Percentiles rank a stretch among this genome's conserved stretches.
Conservation (phyloP, 2,329 filamentous ascomycete species). For the Aspergillus melleus region DNA sequence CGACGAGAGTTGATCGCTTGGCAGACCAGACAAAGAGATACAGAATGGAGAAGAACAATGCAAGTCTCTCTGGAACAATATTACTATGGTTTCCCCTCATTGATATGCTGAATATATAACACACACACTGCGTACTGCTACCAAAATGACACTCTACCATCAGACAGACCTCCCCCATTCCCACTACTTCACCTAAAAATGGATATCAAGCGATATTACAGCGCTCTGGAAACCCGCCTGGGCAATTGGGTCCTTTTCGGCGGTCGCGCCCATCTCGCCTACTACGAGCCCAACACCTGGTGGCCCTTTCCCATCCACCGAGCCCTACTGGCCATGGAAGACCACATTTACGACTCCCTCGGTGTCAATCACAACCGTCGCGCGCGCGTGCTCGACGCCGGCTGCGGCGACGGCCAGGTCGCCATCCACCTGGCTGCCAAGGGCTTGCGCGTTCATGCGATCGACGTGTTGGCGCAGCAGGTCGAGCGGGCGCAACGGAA, state of each 20-base stretch:
- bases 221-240: slow-evolving; percentile 9
- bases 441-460: slow-evolving; percentile 44
- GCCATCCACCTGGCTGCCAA: slow-evolving; percentile 49
- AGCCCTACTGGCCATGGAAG: slow-evolving; percentile 52
- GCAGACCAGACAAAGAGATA: no score
- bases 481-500: slow-evolving; percentile 39
- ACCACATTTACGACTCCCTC: slow-evolving; percentile 44
- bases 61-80: background rate
- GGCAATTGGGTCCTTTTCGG: slow-evolving; percentile 41
- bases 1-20: no score
- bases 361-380: slow-evolving; percentile 32
- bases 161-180: background rate
- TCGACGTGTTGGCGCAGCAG: slow-evolving; percentile 53
- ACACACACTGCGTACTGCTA: no score
- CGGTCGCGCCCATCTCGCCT: slow-evolving; percentile 52
- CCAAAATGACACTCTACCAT: background rate
- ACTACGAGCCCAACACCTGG: slow-evolving; percentile 45
- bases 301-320: slow-evolving; percentile 50
- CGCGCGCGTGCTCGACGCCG: slow-evolving; percentile 51
- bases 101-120: no score
- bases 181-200: background rate
- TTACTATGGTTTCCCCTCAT: background rate
- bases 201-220: slow-evolving; percentile 11
- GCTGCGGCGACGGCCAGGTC: slow-evolving; percentile 53
- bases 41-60: no score